phyloP scores from a whole-genome alignment of 768 basidiomycete species.

The Tulasnella calospora region DNA sequence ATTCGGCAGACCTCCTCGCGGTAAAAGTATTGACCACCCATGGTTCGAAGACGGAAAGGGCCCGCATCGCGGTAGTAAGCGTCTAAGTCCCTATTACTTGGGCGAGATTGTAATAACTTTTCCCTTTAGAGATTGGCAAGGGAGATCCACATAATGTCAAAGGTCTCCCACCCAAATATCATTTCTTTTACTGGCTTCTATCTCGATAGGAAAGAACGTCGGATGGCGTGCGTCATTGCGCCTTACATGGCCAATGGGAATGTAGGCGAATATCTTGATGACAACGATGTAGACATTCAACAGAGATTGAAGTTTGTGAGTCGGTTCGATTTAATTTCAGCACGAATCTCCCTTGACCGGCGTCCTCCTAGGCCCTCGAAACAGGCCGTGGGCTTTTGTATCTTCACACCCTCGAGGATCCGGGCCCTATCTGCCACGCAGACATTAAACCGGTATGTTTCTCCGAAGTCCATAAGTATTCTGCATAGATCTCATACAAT shows the following conservation, averaged over 20 bases:
- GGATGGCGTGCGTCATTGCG: background rate
- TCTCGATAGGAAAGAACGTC: background rate
- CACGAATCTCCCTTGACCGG: too few species aligned
- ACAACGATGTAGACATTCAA: background rate
- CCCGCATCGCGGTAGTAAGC: background rate
- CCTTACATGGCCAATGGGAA: background rate
- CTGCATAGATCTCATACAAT: too few species aligned
- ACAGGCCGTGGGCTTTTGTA: background rate
- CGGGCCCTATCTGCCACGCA: conserved; percentile 3
- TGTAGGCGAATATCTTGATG: background rate
- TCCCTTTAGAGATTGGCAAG: background rate
- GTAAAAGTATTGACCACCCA: background rate
- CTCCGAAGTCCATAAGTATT: too few species aligned
- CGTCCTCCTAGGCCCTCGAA: background rate
- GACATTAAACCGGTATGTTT: background rate
- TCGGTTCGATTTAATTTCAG: too few species aligned
- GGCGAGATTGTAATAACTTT: background rate
- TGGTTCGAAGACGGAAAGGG: background rate
- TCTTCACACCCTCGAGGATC: background rate
- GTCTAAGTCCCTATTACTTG: background rate
- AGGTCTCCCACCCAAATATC: background rate
- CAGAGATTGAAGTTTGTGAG: background rate
- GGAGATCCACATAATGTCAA: background rate
- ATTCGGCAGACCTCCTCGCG: background rate
- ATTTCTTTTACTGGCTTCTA: background rate